A percentile compares a stretch with the other conserved stretches of the same genome.
phyloP scores from a whole-genome alignment of 2,329 filamentous ascomycete species.

The Pyrenochaeta sp. region DNA sequence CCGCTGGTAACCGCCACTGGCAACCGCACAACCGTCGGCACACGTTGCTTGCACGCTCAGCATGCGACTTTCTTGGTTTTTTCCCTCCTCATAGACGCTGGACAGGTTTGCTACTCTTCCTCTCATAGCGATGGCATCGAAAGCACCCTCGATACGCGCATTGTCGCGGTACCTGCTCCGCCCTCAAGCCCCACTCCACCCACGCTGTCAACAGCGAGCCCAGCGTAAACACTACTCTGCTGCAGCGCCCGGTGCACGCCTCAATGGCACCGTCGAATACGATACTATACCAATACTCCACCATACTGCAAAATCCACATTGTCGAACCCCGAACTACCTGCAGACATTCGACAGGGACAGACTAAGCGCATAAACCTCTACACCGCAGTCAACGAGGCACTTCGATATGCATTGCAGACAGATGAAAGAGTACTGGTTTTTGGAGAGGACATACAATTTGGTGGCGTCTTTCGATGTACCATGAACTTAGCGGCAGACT shows the following conservation, averaged over 20 bases:
- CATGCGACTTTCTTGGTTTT: slow-evolving; percentile 8
- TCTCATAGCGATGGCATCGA: slow-evolving; percentile 34
- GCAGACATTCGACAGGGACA: slow-evolving; percentile 69
- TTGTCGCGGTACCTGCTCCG: slow-evolving; percentile 42
- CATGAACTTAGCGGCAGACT: slow-evolving; percentile 87
- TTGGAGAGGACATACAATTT: slow-evolving; percentile 97
- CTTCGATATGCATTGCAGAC: slow-evolving; percentile 81
- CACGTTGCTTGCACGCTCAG: slow-evolving; percentile 7
- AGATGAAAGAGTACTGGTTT: slow-evolving; percentile 87
- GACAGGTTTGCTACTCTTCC: slow-evolving; percentile 3
- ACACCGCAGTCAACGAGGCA: slow-evolving; percentile 92
- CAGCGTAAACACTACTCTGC: slow-evolving; percentile 57
- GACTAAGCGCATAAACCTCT: slow-evolving; percentile 90
- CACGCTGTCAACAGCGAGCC: slow-evolving; percentile 30
- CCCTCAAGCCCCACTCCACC: slow-evolving; percentile 35
- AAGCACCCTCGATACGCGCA: slow-evolving; percentile 40
- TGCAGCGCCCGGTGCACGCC: slow-evolving; percentile 60
- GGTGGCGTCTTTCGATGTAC: slow-evolving; percentile 96
- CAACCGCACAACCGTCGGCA: slow-evolving; percentile 24
- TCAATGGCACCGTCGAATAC: slow-evolving; percentile 92
- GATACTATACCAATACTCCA: slow-evolving; percentile 80
- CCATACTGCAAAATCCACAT: slow-evolving; percentile 77
- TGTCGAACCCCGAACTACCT: slow-evolving; percentile 76
- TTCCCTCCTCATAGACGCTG: neutral
- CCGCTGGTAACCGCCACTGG: slow-evolving; percentile 28